phyloP scores from a whole-genome alignment of 495 filamentous ascomycete genomes.

The Penicillium bovifimosum region DNA sequence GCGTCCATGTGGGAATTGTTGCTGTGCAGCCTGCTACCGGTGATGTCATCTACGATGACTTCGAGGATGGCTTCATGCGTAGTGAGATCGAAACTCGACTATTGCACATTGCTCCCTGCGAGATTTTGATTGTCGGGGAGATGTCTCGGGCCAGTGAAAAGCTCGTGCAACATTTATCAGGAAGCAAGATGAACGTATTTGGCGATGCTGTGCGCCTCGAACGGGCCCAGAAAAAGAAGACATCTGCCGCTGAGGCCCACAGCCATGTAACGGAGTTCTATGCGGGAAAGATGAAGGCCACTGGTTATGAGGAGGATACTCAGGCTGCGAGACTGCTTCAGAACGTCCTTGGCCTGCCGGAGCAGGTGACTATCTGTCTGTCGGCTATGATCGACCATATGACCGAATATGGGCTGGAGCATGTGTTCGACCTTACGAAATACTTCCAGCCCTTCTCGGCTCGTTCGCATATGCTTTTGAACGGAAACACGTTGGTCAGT shows the following conservation, averaged over 20 bases:
- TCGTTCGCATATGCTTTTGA: conserved; percentile 90
- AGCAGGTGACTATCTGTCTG: conserved; percentile 83
- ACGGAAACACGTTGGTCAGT: conserved; percentile 90
- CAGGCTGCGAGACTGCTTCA: conserved; percentile 62
- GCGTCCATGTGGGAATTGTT: conserved; percentile 84
- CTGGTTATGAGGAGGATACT: conserved; percentile 40
- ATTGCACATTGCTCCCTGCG: conserved; percentile 91
- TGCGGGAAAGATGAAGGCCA: conserved; percentile 73
- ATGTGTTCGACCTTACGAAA: conserved; percentile 94
- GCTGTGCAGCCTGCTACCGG: conserved; percentile 95
- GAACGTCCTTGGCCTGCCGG: conserved; percentile 77
- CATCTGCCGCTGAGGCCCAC: conserved; percentile 74
- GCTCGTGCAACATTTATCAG: conserved; percentile 82
- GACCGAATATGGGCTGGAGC: conserved; percentile 87
- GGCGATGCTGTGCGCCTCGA: conserved; percentile 86
- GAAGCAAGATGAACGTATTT: conserved; percentile 86
- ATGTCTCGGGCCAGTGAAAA: conserved; percentile 92
- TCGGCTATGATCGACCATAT: conserved; percentile 96
- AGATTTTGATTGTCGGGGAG: conserved; percentile 92
- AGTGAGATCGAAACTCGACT: conserved; percentile 92
- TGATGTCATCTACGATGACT: conserved; percentile 93
- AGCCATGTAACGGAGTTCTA: conserved; percentile 95
- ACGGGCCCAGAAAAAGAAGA: conserved; percentile 66
- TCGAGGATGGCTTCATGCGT: conserved; percentile 98
- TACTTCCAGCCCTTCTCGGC: conserved; percentile 97